These are phyloP conservation scores for Leptodontidium sp. DNA, from an alignment of 2,329 filamentous ascomycete genomes.

Conservation along the genomic window DNA sequence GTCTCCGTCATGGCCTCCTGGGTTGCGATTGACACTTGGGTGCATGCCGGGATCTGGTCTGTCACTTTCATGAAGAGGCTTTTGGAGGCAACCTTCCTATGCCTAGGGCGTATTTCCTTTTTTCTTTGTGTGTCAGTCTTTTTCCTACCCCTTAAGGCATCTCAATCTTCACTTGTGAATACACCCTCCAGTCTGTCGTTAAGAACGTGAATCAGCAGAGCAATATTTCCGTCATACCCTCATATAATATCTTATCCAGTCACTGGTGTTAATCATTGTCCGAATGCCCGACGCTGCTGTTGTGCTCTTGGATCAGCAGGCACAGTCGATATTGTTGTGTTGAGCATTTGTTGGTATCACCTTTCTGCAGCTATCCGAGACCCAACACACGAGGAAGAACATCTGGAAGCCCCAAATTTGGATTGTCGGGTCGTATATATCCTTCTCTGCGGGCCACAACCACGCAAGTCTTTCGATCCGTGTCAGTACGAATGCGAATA, in stretches of 20 bases:
- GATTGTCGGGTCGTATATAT: constrained; percentile 14
- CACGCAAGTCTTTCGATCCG: not conserved
- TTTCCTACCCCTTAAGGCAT: not conserved
- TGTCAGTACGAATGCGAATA: not conserved
- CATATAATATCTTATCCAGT: constrained; percentile 12
- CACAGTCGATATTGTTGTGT: not conserved
- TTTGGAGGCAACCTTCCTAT: constrained; percentile 19
- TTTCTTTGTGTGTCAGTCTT: not conserved
- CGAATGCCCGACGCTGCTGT: not conserved
- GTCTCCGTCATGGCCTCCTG: not conserved
- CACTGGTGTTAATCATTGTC: not conserved
- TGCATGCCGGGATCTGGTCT: constrained; percentile 15
- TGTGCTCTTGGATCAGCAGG: not conserved
- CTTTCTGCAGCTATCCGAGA: constrained; percentile 31
- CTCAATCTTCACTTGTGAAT: not conserved
- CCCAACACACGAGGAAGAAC: constrained; percentile 15
- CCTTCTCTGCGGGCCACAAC: not conserved
- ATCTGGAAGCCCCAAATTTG: constrained; percentile 10
- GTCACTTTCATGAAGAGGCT: constrained; percentile 5
- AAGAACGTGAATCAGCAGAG: not conserved
- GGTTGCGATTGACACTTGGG: constrained; percentile 24
- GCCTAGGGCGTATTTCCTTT: not conserved
- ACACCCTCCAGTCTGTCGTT: not conserved
- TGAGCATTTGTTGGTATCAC: constrained; percentile 23
- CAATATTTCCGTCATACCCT: constrained; percentile 12